Evolutionary conservation across 2,329 filamentous ascomycete species (phyloP).

Genomic region (Aspergillus spinulosporus): DNA sequence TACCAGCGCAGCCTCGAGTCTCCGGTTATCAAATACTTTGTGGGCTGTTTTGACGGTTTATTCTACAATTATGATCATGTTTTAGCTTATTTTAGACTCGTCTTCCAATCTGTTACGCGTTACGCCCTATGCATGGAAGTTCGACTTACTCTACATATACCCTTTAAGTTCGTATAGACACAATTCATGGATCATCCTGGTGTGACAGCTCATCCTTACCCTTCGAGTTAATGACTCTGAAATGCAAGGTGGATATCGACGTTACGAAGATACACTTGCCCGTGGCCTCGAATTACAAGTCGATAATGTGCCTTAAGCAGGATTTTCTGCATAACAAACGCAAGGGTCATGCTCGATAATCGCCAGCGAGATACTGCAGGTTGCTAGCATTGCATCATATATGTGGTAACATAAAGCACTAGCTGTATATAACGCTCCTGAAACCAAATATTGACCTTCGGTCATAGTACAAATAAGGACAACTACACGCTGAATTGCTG

Average conservation of each 20-base stretch:
- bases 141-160: neutral
- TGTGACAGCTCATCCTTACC: neutral
- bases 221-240: constrained; percentile 5
- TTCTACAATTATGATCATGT: neutral
- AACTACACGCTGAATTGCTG: too few relatives aligned
- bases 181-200: neutral
- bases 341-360: too few relatives aligned
- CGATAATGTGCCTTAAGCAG: neutral
- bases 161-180: neutral
- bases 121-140: neutral
- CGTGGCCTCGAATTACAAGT: neutral
- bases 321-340: neutral
- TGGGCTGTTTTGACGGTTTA: neutral
- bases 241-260: too few relatives aligned
- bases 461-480: too few relatives aligned
- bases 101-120: neutral
- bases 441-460: too few relatives aligned
- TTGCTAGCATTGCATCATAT: too few relatives aligned
- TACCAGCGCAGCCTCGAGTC: neutral
- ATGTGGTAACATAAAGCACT: neutral
- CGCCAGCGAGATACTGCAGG: too few relatives aligned
- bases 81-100: neutral
- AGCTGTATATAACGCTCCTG: too few relatives aligned
- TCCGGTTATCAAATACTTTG: neutral
- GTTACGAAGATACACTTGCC: neutral